Conservation (phyloP, 768 basidiomycete species). For the Trametes cingulata region DNA sequence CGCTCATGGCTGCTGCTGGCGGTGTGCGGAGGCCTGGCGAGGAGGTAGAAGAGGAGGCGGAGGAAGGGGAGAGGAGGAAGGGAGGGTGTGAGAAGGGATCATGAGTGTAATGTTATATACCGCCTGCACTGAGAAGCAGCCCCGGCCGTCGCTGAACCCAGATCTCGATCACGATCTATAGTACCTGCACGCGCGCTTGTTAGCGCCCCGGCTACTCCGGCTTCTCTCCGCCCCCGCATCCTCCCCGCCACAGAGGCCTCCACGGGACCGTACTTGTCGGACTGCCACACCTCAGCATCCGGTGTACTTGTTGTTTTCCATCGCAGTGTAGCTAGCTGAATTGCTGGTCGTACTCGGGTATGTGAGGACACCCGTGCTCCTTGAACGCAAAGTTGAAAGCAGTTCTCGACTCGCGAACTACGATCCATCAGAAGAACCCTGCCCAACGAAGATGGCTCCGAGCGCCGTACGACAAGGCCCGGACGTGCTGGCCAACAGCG, state of each 20-base stretch:
- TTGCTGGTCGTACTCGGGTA: no score
- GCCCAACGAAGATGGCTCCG: background rate
- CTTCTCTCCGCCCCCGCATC: conserved; percentile 2
- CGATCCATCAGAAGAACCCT: background rate
- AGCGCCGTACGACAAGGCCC: background rate
- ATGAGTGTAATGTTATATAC: background rate
- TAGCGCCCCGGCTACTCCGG: conserved; percentile 6
- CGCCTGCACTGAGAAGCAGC: background rate
- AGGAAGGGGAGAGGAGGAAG: background rate
- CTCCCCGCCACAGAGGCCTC: background rate
- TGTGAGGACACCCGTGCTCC: no score
- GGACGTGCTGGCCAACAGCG: background rate
- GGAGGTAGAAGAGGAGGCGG: background rate
- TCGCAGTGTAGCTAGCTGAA: no score
- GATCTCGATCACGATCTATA: conserved; percentile 18
- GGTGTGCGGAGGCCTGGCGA: no score
- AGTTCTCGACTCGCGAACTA: no score
- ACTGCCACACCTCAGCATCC: no score
- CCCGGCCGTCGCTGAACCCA: background rate
- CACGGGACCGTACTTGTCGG: background rate
- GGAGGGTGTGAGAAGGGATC: background rate
- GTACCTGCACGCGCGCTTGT: background rate
- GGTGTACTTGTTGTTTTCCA: no score
- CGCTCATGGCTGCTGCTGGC: conserved; percentile 21
- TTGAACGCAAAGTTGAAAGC: no score